Evolutionary conservation across 257 asterid species (phyloP).

Genomic region (Solanum ahanhuiri): DNA sequence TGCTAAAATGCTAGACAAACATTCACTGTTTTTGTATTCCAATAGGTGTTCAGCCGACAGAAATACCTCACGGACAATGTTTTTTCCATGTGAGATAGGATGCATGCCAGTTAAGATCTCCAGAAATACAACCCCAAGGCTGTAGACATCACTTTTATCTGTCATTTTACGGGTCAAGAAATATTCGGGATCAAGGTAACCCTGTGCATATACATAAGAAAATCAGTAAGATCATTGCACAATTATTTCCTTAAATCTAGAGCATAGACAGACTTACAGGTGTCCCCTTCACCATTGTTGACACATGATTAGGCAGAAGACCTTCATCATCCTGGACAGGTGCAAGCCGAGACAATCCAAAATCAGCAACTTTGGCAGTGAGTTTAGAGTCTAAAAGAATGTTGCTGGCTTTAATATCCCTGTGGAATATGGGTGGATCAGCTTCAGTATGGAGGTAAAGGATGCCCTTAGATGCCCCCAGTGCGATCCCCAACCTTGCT

Average conservation of each 20-base stretch:
- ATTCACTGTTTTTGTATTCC: neutral
- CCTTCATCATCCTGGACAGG: slow-evolving; percentile 56
- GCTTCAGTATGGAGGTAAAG: slow-evolving; percentile 95
- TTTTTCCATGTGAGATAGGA: slow-evolving; percentile 75
- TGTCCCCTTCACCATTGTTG: slow-evolving; percentile 84
- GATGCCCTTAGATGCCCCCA: slow-evolving; percentile 75
- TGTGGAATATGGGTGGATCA: slow-evolving; percentile 77
- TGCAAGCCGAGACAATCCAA: slow-evolving; percentile 88
- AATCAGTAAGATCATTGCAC: neutral
- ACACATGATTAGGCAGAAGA: slow-evolving; percentile 36
- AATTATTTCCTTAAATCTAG: neutral
- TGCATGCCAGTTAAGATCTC: slow-evolving; percentile 85
- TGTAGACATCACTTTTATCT: slow-evolving; percentile 81
- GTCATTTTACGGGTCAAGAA: slow-evolving; percentile 65
- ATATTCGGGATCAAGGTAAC: slow-evolving; percentile 89
- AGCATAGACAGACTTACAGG: slow-evolving; percentile 39
- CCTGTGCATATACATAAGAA: slow-evolving; percentile 32
- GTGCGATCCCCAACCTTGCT: slow-evolving; percentile 56
- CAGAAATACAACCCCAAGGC: slow-evolving; percentile 76
- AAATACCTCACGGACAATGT: slow-evolving; percentile 77
- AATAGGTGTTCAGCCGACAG: neutral
- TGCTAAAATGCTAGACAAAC: neutral
- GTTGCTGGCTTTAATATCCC: slow-evolving; percentile 83
- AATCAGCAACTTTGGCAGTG: slow-evolving; percentile 84
- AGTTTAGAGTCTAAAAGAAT: slow-evolving; percentile 67